These are phyloP conservation scores for Calonectria honghensis DNA, from an alignment of 2,329 filamentous ascomycete species.

Conservation along the genomic window DNA sequence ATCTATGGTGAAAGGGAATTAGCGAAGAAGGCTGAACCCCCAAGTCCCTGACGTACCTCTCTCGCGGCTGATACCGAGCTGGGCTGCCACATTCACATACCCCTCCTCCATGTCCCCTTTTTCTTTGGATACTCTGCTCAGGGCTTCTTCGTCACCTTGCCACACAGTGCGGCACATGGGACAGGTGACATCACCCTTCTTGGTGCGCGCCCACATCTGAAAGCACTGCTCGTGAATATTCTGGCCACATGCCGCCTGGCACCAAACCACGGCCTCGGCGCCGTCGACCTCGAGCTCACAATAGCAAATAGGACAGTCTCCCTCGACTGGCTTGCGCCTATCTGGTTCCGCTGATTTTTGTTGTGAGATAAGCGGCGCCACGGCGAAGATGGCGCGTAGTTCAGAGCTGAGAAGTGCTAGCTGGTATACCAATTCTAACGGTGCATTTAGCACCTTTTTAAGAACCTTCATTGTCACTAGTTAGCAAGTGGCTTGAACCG, in stretches of 20 bases:
- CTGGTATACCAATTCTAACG: slow-evolving; percentile 75
- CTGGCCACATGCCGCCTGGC: slow-evolving; percentile 70
- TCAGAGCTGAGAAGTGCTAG: slow-evolving; percentile 76
- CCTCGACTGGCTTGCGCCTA: slow-evolving; percentile 70
- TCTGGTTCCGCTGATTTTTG: slow-evolving; percentile 55
- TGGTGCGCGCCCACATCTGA: slow-evolving; percentile 71
- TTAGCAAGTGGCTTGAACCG: background rate
- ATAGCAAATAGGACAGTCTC: slow-evolving; percentile 76
- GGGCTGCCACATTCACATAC: slow-evolving; percentile 77
- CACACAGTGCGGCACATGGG: slow-evolving; percentile 77
- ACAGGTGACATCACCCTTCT: slow-evolving; percentile 70
- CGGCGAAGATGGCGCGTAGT: slow-evolving; percentile 74
- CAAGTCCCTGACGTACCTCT: slow-evolving; percentile 64
- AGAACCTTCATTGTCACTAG: slow-evolving; percentile 66
- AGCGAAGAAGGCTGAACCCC: slow-evolving; percentile 7
- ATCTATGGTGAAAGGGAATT: slow-evolving; percentile 30
- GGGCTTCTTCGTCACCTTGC: slow-evolving; percentile 66
- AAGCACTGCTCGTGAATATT: slow-evolving; percentile 74
- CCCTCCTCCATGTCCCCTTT: slow-evolving; percentile 68
- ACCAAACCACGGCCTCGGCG: slow-evolving; percentile 68
- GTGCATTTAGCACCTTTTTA: slow-evolving; percentile 75
- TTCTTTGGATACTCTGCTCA: slow-evolving; percentile 66
- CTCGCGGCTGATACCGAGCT: slow-evolving; percentile 74
- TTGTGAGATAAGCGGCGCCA: slow-evolving; percentile 70
- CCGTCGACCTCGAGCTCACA: slow-evolving; percentile 64